Conservation (phyloP, 441 rosid genomes). For the Biscutella laevigata region DNA sequence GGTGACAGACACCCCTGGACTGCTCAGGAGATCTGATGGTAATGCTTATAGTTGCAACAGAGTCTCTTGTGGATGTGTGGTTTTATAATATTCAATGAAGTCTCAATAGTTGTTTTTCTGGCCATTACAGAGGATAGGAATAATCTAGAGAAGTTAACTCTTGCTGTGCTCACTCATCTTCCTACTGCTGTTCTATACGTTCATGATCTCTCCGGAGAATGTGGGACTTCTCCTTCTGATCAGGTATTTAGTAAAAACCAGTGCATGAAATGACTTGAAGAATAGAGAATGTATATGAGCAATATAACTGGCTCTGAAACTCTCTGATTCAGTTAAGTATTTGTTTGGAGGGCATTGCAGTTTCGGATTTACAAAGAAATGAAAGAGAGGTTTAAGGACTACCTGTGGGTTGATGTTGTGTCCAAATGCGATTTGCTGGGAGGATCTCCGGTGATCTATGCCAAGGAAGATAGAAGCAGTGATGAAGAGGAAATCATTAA, state of each 20-base stretch:
- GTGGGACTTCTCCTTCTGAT: conserved; percentile 87
- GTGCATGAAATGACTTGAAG: background rate
- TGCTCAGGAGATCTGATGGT: conserved; percentile 82
- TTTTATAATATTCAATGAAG: background rate
- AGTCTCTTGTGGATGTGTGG: background rate
- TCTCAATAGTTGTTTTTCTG: background rate
- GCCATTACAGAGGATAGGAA: conserved; percentile 66
- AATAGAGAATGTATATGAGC: background rate
- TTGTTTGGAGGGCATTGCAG: conserved; percentile 34
- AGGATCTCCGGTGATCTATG: conserved; percentile 44
- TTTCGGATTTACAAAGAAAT: conserved; percentile 69
- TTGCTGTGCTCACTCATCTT: conserved; percentile 85
- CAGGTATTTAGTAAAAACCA: conserved; percentile 43
- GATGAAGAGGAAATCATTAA: conserved; percentile 45
- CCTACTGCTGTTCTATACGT: conserved; percentile 89
- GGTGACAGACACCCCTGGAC: conserved; percentile 98
- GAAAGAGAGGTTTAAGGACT: conserved; percentile 54
- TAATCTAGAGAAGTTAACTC: conserved; percentile 85
- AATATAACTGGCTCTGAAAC: background rate
- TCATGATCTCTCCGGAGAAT: conserved; percentile 93
- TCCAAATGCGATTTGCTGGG: conserved; percentile 80
- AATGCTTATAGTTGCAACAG: conserved; percentile 20
- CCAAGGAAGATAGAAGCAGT: conserved; percentile 41
- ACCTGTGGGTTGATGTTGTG: conserved; percentile 80
- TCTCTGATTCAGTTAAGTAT: background rate